phyloP scores from a whole-genome alignment of 1,139 yeast genomes.

The Tardiomyces depauwii region DNA sequence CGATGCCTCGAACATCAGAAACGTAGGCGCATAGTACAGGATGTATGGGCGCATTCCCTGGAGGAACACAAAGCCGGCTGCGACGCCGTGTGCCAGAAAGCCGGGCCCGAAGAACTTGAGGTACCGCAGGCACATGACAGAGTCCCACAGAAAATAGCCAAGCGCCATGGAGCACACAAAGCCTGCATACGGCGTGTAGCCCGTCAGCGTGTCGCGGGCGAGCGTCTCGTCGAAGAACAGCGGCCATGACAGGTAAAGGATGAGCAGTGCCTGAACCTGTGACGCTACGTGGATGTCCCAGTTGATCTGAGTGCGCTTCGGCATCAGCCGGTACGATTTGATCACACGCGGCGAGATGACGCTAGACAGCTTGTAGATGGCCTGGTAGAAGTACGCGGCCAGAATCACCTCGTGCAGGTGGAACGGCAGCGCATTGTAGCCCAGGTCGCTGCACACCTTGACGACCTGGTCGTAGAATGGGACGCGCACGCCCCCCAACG shows the following conservation, averaged over 20 bases:
- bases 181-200: conserved; percentile 63
- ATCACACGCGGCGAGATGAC: conserved; percentile 37
- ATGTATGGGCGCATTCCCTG: conserved; percentile 63
- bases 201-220: conserved; percentile 42
- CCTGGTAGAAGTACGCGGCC: conserved; percentile 36
- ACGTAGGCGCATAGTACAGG: conserved; percentile 73
- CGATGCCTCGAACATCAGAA: conserved; percentile 77
- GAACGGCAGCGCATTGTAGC: conserved; percentile 20
- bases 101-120: conserved; percentile 66
- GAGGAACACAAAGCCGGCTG: conserved; percentile 65
- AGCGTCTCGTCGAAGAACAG: conserved; percentile 46
- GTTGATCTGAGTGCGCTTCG: conserved; percentile 44
- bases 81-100: conserved; percentile 74
- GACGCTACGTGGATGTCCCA: conserved; percentile 88
- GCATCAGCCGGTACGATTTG: conserved; percentile 37
- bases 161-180: conserved; percentile 59
- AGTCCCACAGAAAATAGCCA: conserved; percentile 93
- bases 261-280: conserved; percentile 63
- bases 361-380: conserved; percentile 34
- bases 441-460: not conserved
- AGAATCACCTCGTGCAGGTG: conserved; percentile 44
- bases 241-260: conserved; percentile 45
- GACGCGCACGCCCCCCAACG: not conserved
- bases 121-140: conserved; percentile 50
- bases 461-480: not conserved